These are phyloP conservation scores for Colletotrichum musicola DNA, from an alignment of 2,329 filamentous ascomycete species.

Conservation along the genomic window DNA sequence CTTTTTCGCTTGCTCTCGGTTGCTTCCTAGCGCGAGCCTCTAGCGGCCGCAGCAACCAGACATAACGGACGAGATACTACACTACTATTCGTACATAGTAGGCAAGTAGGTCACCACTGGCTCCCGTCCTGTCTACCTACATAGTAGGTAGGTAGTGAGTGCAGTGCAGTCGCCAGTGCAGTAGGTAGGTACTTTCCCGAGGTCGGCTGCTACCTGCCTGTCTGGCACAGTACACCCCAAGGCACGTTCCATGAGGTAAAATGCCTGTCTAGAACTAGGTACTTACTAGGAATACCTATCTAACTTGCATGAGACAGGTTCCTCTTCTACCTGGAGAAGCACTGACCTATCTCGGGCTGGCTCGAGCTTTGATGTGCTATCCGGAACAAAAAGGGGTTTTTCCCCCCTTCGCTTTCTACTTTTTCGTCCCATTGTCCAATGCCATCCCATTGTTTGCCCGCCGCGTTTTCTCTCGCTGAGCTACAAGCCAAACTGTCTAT, in stretches of 20 bases:
- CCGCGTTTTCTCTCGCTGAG: slow-evolving; percentile 20
- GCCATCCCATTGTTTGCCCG: slow-evolving; percentile 23
- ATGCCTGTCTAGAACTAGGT: too few species aligned
- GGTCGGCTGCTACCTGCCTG: too few species aligned
- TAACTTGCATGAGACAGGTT: too few species aligned
- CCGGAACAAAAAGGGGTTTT: too few species aligned
- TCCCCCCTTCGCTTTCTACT: too few species aligned
- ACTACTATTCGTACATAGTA: neutral
- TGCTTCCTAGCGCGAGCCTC: slow-evolving; percentile 28
- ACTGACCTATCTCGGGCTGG: too few species aligned
- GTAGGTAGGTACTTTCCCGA: too few species aligned
- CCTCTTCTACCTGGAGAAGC: too few species aligned
- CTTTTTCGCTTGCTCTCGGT: slow-evolving; percentile 8
- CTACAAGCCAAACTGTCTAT: neutral
- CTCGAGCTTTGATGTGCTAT: too few species aligned
- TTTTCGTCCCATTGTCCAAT: neutral
- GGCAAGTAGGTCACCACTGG: neutral
- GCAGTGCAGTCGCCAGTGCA: neutral
- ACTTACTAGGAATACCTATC: too few species aligned
- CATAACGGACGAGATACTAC: slow-evolving; percentile 9
- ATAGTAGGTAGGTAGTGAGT: neutral
- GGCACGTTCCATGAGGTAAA: too few species aligned
- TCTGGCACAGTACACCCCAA: too few species aligned
- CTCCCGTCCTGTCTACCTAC: neutral
- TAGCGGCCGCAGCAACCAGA: slow-evolving; percentile 12